Evolutionary conservation across 2,329 filamentous ascomycete genomes (phyloP).

Genomic region (Aotearoamyces nothofagi): DNA sequence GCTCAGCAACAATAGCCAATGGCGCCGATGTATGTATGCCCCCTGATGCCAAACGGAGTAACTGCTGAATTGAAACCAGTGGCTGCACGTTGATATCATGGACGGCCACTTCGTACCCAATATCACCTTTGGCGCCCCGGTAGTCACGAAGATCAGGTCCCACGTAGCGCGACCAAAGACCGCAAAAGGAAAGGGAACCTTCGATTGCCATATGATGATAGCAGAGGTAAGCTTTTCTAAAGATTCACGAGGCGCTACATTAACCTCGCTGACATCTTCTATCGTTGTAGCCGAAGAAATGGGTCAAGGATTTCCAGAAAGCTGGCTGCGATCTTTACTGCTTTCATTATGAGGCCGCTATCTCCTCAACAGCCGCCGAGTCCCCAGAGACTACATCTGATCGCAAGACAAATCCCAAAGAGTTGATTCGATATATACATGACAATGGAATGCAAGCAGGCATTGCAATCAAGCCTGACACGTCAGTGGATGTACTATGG

Average conservation of each 20-base stretch:
- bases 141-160: conserved; percentile 83
- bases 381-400: conserved; percentile 56
- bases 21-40: too few relatives aligned
- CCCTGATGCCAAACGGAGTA: too few relatives aligned
- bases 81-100: conserved; percentile 31
- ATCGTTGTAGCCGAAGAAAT: conserved; percentile 72
- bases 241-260: too few relatives aligned
- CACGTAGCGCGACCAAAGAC: conserved; percentile 65
- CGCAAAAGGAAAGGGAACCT: conserved; percentile 69
- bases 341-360: conserved; percentile 97
- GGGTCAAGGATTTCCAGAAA: conserved; percentile 88
- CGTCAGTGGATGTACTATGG: conserved; percentile 80
- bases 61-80: too few relatives aligned
- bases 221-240: conserved; percentile 53
- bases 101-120: conserved; percentile 98
- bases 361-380: conserved; percentile 69
- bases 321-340: conserved; percentile 98
- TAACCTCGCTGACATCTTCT: conserved; percentile 2
- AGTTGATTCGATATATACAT: conserved; percentile 85
- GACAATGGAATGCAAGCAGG: conserved; percentile 76
- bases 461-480: conserved; percentile 90
- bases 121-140: conserved; percentile 89
- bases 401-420: conserved; percentile 63
- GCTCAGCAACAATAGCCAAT: conserved; percentile 68
- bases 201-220: conserved; percentile 99